Conservation (phyloP, 2,329 filamentous ascomycete genomes). For the Sporothrix humicola region DNA sequence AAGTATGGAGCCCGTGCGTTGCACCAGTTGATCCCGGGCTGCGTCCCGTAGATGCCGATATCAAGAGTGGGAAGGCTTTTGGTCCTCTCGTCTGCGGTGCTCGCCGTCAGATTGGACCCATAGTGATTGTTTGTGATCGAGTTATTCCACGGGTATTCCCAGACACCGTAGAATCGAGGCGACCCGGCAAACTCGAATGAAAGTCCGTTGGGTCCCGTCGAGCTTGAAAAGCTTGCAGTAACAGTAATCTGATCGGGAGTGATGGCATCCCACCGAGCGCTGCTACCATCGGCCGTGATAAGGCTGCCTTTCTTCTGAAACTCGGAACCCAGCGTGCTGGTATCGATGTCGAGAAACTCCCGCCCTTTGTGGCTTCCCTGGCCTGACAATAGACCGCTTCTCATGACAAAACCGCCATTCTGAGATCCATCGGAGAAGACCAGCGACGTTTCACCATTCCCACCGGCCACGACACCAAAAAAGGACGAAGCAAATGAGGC, state of each 20-base stretch:
- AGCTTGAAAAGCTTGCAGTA: not conserved
- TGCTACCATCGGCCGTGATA: not conserved
- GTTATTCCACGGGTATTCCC: conserved; percentile 36
- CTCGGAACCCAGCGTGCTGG: not conserved
- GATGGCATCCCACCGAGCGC: conserved; percentile 24
- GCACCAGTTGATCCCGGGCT: conserved; percentile 45
- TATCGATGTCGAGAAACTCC: no score
- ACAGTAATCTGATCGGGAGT: conserved; percentile 1
- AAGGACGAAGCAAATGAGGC: not conserved
- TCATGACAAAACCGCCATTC: not conserved
- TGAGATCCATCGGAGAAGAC: not conserved
- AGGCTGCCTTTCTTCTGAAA: not conserved
- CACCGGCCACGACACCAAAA: not conserved
- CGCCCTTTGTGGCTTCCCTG: not conserved
- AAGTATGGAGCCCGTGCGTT: conserved; percentile 48
- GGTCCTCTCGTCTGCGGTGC: not conserved
- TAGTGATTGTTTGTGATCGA: conserved; percentile 32
- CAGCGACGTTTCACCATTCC: not conserved
- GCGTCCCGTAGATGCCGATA: conserved; percentile 40
- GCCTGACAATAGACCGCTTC: not conserved
- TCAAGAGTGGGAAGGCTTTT: conserved; percentile 14
- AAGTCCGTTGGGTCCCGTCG: not conserved
- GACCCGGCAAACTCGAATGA: conserved; percentile 1
- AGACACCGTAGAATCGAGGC: conserved; percentile 32
- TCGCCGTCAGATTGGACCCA: not conserved